phyloP scores from a whole-genome alignment of 73 alveolate genomes.

The Paramecium pentaurelia region DNA sequence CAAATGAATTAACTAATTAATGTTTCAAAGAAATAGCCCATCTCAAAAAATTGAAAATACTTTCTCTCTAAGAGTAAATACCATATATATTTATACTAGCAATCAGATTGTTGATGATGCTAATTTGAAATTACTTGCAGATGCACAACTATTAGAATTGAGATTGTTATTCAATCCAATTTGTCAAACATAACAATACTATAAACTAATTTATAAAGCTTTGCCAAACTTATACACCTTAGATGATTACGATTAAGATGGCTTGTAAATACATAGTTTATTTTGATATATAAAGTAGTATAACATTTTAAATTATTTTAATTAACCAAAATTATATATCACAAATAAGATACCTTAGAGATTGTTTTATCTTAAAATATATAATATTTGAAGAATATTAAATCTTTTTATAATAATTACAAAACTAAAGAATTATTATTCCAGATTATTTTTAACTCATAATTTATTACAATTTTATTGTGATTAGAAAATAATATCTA shows the following conservation, averaged over 20 bases:
- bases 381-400: too few relatives aligned
- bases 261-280: background rate
- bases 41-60: background rate
- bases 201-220: background rate
- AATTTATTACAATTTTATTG: too few relatives aligned
- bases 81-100: background rate
- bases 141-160: background rate
- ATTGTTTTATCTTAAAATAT: too few relatives aligned
- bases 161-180: background rate
- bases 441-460: too few relatives aligned
- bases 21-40: constrained; percentile 14
- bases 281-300: background rate
- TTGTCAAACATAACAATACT: background rate
- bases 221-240: background rate
- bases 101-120: background rate
- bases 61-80: constrained; percentile 34
- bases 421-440: too few relatives aligned
- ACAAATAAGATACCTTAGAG: background rate
- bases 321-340: background rate
- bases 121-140: background rate
- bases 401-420: too few relatives aligned
- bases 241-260: constrained; percentile 28
- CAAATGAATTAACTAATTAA: background rate
- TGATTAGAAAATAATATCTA: too few relatives aligned
- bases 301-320: too few relatives aligned